These are phyloP conservation scores for Paecilomyces variotii DNA, from an alignment of 2,329 filamentous ascomycete genomes.

Conservation along the genomic window DNA sequence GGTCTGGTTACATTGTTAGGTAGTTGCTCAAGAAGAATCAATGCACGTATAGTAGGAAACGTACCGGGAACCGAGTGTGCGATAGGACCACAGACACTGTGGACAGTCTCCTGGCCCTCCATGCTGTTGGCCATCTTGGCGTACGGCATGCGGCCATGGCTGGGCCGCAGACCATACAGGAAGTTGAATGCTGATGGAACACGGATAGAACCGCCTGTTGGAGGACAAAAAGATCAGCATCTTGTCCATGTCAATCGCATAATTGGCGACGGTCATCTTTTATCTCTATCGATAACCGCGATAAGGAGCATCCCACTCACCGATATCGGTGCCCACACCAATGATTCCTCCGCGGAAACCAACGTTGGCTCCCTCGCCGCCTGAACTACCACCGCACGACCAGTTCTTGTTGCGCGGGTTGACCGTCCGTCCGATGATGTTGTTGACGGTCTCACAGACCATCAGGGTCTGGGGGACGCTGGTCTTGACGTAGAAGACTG, in stretches of 20 bases:
- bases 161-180: constrained; percentile 34
- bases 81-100: constrained; percentile 27
- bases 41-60: constrained; percentile 11
- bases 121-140: constrained; percentile 25
- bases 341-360: constrained; percentile 50
- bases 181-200: constrained; percentile 36
- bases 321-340: constrained; percentile 59
- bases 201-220: constrained; percentile 32
- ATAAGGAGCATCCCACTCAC: constrained; percentile 13
- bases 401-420: constrained; percentile 58
- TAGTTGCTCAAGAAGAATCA: background rate
- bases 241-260: background rate
- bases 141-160: constrained; percentile 26
- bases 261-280: background rate
- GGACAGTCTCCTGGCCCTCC: constrained; percentile 27
- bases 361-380: constrained; percentile 59
- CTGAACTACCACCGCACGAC: constrained; percentile 58
- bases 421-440: constrained; percentile 54
- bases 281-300: background rate
- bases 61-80: constrained; percentile 18
- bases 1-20: constrained; percentile 4
- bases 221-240: background rate
- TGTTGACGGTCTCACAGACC: constrained; percentile 61
- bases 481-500: constrained; percentile 51
- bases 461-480: constrained; percentile 58